A percentile compares a stretch with the other conserved stretches of the same genome.
phyloP scores from a whole-genome alignment of 805 yeast genomes.

The Yarrowia sp. region DNA sequence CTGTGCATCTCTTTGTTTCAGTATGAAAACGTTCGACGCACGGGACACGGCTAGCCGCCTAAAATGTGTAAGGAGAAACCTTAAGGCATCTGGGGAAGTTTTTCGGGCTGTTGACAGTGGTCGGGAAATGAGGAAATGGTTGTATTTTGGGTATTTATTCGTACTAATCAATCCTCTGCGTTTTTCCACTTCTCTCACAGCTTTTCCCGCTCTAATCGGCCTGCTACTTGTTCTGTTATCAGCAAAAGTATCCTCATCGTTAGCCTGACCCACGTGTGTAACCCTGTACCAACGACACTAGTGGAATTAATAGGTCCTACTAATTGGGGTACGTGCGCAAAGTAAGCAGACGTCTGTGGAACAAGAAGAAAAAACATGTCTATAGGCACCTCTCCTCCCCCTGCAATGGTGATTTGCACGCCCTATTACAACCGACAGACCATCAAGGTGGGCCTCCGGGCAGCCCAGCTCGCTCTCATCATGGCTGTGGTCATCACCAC shows the following conservation, averaged over 20 bases:
- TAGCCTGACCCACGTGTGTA: background rate
- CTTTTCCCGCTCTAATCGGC: background rate
- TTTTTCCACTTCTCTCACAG: too few relatives aligned
- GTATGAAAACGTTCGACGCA: background rate
- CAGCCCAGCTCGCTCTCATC: conserved; percentile 20
- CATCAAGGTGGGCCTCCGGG: conserved; percentile 21
- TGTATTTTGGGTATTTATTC: background rate
- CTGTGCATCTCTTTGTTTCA: background rate
- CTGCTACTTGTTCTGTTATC: background rate
- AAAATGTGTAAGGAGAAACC: background rate
- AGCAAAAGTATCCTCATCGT: background rate
- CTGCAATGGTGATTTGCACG: conserved; percentile 19
- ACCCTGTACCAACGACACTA: background rate
- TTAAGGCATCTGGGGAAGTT: background rate
- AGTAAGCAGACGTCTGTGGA: background rate
- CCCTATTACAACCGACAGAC: conserved; percentile 21
- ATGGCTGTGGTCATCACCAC: conserved; percentile 26
- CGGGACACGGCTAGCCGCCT: background rate
- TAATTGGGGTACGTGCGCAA: background rate
- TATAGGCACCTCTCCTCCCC: background rate
- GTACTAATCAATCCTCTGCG: background rate
- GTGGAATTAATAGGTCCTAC: background rate
- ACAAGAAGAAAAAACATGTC: background rate
- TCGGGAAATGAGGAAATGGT: background rate
- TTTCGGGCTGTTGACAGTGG: background rate